Base-by-base conservation (phyloP, 202 grass and related monocot species). In the Carex arenaria region DNA sequence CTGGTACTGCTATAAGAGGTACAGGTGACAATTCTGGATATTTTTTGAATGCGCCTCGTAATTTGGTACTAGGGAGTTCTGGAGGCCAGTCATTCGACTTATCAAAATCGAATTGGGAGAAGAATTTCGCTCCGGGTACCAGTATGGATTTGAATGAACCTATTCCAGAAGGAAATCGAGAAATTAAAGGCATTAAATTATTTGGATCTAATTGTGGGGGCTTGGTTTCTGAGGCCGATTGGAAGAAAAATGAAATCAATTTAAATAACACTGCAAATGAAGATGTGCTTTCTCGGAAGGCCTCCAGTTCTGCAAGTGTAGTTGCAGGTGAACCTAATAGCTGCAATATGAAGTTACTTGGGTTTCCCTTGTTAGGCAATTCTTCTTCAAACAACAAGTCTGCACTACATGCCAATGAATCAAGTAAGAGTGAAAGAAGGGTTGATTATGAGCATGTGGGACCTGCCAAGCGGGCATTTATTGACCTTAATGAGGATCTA, bases 61-160 rank as follows among this genome's bases (percentile, higher is more conserved):
- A 70, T 63, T 78, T 75, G 36, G 36, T 59, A 85, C 87, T 87
- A 61, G 77, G 85, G 81, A 86, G 84, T 76, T 87, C 78, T 85
- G 62, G 63, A 30, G 60, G 52, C 13, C 84, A 81, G 62, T 80
- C 56, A 63, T 59, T 67, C 17, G 45, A 71, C 60, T 85, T 76
- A 62, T 66, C 85, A 87, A 57, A 65, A 67, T 72, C 47, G 20
- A 82, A 73, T 79, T 84, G 69, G 13, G 20, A 87, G 88, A 77
- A 80, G 67, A 61, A 87, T 31, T 32, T 13, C 19, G 59, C 83
- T 53, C 82, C 20, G 10, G 66, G 8, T n/a, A 82, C 40, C n/a
- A 89, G 73, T 53, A 81, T 92, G 53, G 91, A 95, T 89, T 88
- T 93, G 86, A 95, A 99, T 64, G 84, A 85, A 53, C 52, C 85